Conservation (phyloP, 441 rosid genomes). For the Adansonia gregorii region DNA sequence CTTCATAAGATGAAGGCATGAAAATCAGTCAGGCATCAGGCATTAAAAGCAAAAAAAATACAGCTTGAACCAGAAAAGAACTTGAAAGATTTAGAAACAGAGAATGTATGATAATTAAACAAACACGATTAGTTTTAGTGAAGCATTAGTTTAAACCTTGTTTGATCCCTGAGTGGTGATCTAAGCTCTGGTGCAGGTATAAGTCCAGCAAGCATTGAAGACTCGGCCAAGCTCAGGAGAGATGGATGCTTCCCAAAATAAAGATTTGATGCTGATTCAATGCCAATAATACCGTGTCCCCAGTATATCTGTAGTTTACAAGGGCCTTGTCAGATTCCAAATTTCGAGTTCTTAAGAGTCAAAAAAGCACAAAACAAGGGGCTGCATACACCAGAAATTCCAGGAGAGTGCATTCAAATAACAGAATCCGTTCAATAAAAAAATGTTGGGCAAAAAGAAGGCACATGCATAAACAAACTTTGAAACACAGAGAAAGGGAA, state of each 20-base stretch:
- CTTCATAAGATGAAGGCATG: background rate
- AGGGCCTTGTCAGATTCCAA: background rate
- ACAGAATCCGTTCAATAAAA: constrained; percentile 1
- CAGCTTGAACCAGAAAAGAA: background rate
- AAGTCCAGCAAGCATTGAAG: constrained; percentile 40
- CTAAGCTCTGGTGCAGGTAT: constrained; percentile 40
- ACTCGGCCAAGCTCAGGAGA: constrained; percentile 39
- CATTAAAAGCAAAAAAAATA: background rate
- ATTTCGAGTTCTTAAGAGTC: background rate
- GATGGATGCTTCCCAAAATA: constrained; percentile 41
- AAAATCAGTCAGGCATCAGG: background rate
- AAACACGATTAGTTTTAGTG: background rate
- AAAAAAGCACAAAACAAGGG: background rate
- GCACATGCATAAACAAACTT: background rate
- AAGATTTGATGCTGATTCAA: constrained; percentile 37
- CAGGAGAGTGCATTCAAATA: background rate
- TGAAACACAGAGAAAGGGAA: constrained; percentile 2
- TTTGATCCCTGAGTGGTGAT: constrained; percentile 36
- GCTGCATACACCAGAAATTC: background rate
- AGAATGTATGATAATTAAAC: background rate
- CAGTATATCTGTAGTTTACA: constrained; percentile 38
- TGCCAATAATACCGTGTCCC: constrained; percentile 44
- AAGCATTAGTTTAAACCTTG: constrained; percentile 30
- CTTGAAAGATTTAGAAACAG: constrained; percentile 5
- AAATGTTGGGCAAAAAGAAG: background rate